These are phyloP conservation scores for Parietichytrium sp. DNA, from an alignment of 108 stramenopile genomes.

Conservation along the genomic window DNA sequence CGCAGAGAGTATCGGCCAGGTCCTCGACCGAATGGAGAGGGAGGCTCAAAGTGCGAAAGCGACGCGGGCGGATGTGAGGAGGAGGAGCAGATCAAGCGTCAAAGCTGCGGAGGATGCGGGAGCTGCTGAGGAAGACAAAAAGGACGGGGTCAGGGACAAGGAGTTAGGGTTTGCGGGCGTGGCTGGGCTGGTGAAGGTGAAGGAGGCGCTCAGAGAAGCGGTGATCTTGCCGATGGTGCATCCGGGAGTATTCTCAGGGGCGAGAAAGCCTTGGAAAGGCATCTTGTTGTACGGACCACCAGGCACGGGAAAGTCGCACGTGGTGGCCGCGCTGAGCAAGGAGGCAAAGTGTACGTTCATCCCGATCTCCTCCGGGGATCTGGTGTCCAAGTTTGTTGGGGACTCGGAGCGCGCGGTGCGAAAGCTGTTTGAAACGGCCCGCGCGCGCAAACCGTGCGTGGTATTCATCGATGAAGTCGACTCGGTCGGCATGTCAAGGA, in stretches of 20 bases:
- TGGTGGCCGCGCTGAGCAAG: conserved; percentile 98
- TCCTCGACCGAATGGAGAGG: too few relatives aligned
- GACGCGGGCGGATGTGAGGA: too few relatives aligned
- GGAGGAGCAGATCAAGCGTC: conserved; percentile 53
- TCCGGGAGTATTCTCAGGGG: conserved; percentile 89
- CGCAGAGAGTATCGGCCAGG: conserved; percentile 87
- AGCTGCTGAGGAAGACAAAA: conserved; percentile 53
- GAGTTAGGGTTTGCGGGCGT: conserved; percentile 72
- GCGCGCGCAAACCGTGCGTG: conserved; percentile 76
- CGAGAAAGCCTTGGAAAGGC: conserved; percentile 84
- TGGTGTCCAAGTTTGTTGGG: conserved; percentile 98
- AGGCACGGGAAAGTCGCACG: conserved; percentile 79
- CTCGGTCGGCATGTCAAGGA: conserved; percentile 78
- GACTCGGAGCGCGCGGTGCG: conserved; percentile 92
- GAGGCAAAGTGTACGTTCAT: conserved; percentile 96
- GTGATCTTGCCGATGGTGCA: conserved; percentile 86
- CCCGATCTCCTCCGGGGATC: conserved; percentile 86
- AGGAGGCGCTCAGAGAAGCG: conserved; percentile 92
- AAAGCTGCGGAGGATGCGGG: conserved; percentile 59
- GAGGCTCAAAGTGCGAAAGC: too few relatives aligned
- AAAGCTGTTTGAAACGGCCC: conserved; percentile 94
- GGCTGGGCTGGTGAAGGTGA: conserved; percentile 87
- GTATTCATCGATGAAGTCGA: conserved; percentile 98
- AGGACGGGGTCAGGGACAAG: conserved; percentile 28
- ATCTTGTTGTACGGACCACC: conserved; percentile 86